phyloP scores from a whole-genome alignment of 768 basidiomycete genomes.

The Agrocybe chaxingu region DNA sequence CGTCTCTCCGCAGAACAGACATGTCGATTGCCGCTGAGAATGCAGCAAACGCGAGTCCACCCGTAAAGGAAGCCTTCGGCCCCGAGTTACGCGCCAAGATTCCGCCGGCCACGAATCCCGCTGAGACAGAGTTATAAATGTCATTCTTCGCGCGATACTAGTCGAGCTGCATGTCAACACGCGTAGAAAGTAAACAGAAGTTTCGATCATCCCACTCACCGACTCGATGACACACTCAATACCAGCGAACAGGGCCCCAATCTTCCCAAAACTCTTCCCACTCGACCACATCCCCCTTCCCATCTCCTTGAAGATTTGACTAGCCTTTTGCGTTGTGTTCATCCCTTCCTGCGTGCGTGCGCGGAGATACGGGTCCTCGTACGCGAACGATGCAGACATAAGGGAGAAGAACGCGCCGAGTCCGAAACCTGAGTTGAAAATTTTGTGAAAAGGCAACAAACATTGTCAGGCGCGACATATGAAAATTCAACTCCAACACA shows the following conservation, averaged over 20 bases:
- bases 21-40: conserved; percentile 91
- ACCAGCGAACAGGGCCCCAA: conserved; percentile 92
- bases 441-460: not conserved
- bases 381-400: conserved; percentile 93
- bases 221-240: conserved; percentile 95
- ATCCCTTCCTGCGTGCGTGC: conserved; percentile 53
- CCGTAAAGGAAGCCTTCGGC: conserved; percentile 81
- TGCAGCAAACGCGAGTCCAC: conserved; percentile 88
- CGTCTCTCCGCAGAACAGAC: conserved; percentile 71
- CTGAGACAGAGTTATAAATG: conserved; percentile 84
- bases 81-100: conserved; percentile 86
- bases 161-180: not conserved
- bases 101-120: conserved; percentile 87
- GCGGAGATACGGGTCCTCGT: conserved; percentile 88
- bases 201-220: conserved; percentile 45
- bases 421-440: conserved; percentile 63
- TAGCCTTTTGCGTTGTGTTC: conserved; percentile 73
- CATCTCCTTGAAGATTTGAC: conserved; percentile 90
- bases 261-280: conserved; percentile 92
- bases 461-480: not conserved
- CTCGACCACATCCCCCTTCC: conserved; percentile 87
- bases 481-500: conserved; percentile 32
- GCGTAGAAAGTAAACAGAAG: not conserved
- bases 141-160: conserved; percentile 97
- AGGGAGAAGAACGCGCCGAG: conserved; percentile 94